Evolutionary conservation across 2,329 filamentous ascomycete genomes (phyloP), one percentile per base, ranked within the genome.

Genomic region (Diaporthe velutina): DNA sequence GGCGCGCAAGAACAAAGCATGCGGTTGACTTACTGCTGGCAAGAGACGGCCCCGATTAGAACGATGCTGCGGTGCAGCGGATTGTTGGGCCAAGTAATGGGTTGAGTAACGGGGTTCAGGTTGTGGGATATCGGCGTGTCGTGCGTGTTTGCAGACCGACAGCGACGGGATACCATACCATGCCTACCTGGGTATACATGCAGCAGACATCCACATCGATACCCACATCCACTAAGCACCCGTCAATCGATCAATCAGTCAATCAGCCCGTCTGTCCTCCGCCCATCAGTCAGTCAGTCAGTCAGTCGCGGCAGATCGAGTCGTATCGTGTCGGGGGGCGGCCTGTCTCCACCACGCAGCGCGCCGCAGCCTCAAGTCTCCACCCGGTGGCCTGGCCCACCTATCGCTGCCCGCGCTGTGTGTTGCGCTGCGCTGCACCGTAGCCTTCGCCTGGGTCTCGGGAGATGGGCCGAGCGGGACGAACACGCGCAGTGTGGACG

Each of bases 321-420:
- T 68, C n/a, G 64, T 40, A 68, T 68, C 40, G 64, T 54, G 48
- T 40, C 22, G 30, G 28, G 30, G 22, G 42, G 28, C 12, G 13
- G 48, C 48, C 40, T 40, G 64, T 68, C 52, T 70, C 71, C 71
- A 73, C 71, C 71, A 55, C 48, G 64, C 48, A 68, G 64, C 48
- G 45, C 64, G 64, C 64, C 33, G 48, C 45, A 68, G 64, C 45
- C 45, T 40, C 33, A 40, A 40, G 64, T 28, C 64, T 54, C 64
- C 64, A 68, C 64, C 64, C 33, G 64, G 22, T 68, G 64, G 45
- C 64, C 64, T 68, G 35, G 45, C 64, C 48, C 64, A 68, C 64
- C 64, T 68, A 68, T 68, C 48, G 64, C 35, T 52, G 64, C 52
- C 60, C n/a, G 48, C 25, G 13, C 48, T 25, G 7, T n/a, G n/a